phyloP scores from a whole-genome alignment of 179 eudicot genomes.

The Pouteria campechiana region DNA sequence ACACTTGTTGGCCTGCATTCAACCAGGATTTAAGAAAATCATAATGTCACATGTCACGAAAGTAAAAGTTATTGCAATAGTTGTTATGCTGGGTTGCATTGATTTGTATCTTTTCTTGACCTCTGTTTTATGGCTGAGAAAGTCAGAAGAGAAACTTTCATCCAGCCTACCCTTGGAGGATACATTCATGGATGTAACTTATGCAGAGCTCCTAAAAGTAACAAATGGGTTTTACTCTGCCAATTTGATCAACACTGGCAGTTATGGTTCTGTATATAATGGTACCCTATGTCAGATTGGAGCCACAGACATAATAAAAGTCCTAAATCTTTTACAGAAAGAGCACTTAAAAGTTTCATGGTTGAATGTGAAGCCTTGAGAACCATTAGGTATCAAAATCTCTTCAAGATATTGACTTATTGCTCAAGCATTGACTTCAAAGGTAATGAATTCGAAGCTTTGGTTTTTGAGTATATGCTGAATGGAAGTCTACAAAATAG shows the following conservation, averaged over 20 bases:
- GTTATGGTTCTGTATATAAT: slow-evolving; percentile 3
- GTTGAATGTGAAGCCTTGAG: slow-evolving; percentile 16
- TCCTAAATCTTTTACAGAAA: background rate
- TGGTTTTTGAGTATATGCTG: slow-evolving; percentile 16
- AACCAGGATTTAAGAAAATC: background rate
- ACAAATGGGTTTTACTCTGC: too few relatives aligned
- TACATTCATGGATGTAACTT: background rate
- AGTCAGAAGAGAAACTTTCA: background rate
- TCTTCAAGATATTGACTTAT: slow-evolving; percentile 12
- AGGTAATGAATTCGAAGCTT: slow-evolving; percentile 18
- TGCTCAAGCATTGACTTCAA: slow-evolving; percentile 14
- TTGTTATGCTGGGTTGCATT: background rate
- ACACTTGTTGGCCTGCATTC: background rate
- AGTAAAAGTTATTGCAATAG: background rate
- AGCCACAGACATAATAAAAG: background rate
- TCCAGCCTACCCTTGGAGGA: background rate
- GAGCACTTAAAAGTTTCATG: slow-evolving; percentile 10
- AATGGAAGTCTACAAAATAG: slow-evolving; percentile 14
- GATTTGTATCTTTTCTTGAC: background rate
- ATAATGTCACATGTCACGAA: background rate
- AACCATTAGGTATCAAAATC: slow-evolving; percentile 7
- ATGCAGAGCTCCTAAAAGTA: slow-evolving; percentile 2
- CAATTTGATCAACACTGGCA: slow-evolving; percentile 2
- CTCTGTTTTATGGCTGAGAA: too few relatives aligned
- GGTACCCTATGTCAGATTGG: background rate